These are phyloP conservation scores for Hypoxylon lenormandii DNA, from an alignment of 495 filamentous ascomycete genomes.

Conservation along the genomic window DNA sequence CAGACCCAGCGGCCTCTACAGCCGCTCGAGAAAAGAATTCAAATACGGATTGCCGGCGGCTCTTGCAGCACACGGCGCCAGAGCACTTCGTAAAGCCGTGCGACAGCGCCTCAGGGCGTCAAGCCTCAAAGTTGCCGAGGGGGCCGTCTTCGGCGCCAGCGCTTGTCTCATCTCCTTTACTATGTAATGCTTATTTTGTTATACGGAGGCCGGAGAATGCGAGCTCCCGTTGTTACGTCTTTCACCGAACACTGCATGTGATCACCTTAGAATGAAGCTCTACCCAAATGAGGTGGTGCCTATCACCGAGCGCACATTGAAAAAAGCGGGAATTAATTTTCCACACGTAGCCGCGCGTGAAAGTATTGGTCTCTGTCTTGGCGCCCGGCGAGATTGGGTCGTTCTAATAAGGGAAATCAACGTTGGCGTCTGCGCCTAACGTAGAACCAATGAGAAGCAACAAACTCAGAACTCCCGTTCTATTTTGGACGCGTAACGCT, in stretches of 20 bases:
- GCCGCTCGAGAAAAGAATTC: constrained; percentile 19
- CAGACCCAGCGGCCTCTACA: constrained; percentile 20
- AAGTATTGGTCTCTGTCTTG: neutral
- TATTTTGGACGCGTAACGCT: constrained; percentile 29
- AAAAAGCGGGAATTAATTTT: constrained; percentile 18
- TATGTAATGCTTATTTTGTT: constrained; percentile 9
- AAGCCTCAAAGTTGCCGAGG: constrained; percentile 5
- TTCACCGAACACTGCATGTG: constrained; percentile 22
- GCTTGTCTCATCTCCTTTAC: constrained; percentile 18
- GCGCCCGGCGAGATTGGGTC: too few relatives aligned
- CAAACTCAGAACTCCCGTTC: neutral
- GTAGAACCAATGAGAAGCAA: too few relatives aligned
- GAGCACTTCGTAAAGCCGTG: constrained; percentile 22
- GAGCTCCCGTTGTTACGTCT: neutral
- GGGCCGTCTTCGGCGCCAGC: constrained; percentile 29
- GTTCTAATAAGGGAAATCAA: neutral
- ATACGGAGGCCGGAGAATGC: constrained; percentile 14
- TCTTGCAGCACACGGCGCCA: constrained; percentile 8
- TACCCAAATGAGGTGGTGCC: constrained; percentile 3
- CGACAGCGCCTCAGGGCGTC: constrained; percentile 29
- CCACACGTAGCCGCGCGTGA: constrained; percentile 20
- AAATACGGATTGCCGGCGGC: constrained; percentile 10
- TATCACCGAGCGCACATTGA: constrained; percentile 11
- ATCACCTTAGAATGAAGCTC: constrained; percentile 29
- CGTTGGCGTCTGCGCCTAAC: too few relatives aligned